phyloP scores from a whole-genome alignment of 2,329 filamentous ascomycete species.

The Talaromyces islandicus region DNA sequence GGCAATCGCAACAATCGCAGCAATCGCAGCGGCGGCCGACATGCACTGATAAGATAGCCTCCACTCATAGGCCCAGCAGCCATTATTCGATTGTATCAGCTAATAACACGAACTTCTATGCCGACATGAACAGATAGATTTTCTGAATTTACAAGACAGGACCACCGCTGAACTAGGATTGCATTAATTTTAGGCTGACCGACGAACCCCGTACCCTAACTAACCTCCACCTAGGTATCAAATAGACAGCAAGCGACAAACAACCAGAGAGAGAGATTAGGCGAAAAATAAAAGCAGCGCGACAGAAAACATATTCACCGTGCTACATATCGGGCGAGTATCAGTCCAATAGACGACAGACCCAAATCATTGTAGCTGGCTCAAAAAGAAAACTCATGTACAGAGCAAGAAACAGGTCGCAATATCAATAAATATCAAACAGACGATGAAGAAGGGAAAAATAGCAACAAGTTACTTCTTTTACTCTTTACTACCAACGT shows the following conservation, averaged over 20 bases:
- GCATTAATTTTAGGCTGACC: not conserved
- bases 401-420: not conserved
- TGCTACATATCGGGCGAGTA: not conserved
- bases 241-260: not conserved
- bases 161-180: not conserved
- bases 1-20: conserved; percentile 5
- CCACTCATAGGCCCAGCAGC: not conserved
- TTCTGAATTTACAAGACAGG: not conserved
- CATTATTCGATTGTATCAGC: not conserved
- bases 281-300: not conserved
- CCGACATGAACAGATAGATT: no score
- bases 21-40: no score
- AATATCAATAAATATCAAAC: not conserved
- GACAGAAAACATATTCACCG: not conserved
- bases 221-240: not conserved
- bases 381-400: not conserved
- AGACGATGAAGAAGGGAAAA: not conserved
- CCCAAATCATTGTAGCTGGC: not conserved
- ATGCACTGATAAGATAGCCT: not conserved
- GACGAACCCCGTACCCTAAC: not conserved
- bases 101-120: not conserved
- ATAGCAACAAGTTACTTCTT: not conserved
- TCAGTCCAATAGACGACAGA: not conserved
- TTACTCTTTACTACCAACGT: conserved; percentile 23
- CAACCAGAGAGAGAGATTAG: not conserved